Percentiles rank a stretch among this genome's conserved stretches.
Conservation (phyloP, 2,329 filamentous ascomycete genomes). For the Ilyonectria destructans region DNA sequence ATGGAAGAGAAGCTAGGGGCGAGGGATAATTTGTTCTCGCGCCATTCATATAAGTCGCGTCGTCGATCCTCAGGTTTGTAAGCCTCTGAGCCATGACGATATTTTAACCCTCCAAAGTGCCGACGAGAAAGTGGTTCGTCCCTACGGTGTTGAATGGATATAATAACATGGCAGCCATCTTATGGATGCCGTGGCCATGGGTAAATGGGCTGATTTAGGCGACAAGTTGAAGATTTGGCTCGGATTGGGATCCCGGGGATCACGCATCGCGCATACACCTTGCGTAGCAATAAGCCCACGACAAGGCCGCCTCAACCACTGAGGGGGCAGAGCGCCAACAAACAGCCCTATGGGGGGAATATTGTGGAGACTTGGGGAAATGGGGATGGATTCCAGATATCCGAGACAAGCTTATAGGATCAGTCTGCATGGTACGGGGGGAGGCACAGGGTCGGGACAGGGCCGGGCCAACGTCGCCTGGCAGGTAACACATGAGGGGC, state of each 20-base stretch:
- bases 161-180: not conserved
- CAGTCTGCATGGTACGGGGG: slow-evolving; percentile 24
- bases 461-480: not conserved
- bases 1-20: slow-evolving; percentile 65
- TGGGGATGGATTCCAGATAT: slow-evolving; percentile 13
- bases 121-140: not conserved
- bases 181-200: not conserved
- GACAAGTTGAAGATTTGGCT: not conserved
- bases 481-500: not conserved
- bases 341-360: slow-evolving; percentile 25
- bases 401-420: slow-evolving; percentile 2
- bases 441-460: not conserved
- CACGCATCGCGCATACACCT: not conserved
- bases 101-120: not conserved
- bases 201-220: not conserved
- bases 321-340: not conserved
- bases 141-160: not conserved
- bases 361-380: slow-evolving; percentile 15
- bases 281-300: not conserved
- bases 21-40: not conserved
- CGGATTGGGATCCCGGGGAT: not conserved
- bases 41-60: too few relatives aligned
- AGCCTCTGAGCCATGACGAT: not conserved
- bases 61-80: too few relatives aligned
- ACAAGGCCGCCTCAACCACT: not conserved